phyloP scores from a whole-genome alignment of 2,329 filamentous ascomycete species.

The Talaromyces amestolkiae region DNA sequence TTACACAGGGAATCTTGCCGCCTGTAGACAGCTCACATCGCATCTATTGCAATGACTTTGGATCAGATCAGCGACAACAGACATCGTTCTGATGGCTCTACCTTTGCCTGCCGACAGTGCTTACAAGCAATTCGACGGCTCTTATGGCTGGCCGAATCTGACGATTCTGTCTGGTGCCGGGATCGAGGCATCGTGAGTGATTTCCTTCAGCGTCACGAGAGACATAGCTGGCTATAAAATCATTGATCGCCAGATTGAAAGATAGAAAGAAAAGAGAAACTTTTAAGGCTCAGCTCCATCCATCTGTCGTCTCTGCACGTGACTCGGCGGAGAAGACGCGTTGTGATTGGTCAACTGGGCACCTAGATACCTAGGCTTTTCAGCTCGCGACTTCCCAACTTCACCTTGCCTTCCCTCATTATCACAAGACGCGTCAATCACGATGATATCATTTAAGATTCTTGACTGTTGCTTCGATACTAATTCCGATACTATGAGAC shows the following conservation, averaged over 20 bases:
- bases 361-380: not conserved
- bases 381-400: not conserved
- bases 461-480: not conserved
- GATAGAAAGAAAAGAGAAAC: not conserved
- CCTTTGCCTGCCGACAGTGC: conserved; percentile 18
- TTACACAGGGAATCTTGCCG: conserved; percentile 6
- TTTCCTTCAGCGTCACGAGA: not conserved
- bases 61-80: not conserved
- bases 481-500: not conserved
- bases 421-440: not conserved
- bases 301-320: not conserved
- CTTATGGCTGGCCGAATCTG: not conserved
- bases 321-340: not conserved
- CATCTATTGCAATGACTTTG: not conserved
- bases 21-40: conserved; percentile 17
- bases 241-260: not conserved
- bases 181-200: conserved; percentile 3
- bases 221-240: not conserved
- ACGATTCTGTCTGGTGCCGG: not conserved
- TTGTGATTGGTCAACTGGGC: not conserved
- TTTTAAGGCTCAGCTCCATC: not conserved
- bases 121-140: conserved; percentile 14
- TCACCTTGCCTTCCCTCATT: not conserved
- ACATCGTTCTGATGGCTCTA: not conserved
- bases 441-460: not conserved